Percentiles rank a stretch among this genome's conserved stretches.
Conservation (phyloP, 306 rosid genomes). For the Lathyrus tuberosus region DNA sequence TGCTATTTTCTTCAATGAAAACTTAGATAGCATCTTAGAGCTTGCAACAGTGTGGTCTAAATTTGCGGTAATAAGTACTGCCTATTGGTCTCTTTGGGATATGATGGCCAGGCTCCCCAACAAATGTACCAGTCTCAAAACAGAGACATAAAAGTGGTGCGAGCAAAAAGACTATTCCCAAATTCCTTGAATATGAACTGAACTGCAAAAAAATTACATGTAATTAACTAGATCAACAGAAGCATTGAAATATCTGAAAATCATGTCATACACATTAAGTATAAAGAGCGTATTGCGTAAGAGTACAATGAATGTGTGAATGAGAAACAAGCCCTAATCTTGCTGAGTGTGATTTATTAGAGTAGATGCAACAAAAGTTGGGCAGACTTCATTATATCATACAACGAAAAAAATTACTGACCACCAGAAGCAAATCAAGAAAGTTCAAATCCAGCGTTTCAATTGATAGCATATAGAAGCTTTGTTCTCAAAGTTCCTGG, state of each 20-base stretch:
- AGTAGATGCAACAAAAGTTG: slow-evolving; percentile 31
- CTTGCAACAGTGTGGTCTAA: slow-evolving; percentile 50
- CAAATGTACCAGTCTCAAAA: too few species aligned
- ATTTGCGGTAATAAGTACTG: slow-evolving; percentile 56
- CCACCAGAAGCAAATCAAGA: slow-evolving; percentile 65
- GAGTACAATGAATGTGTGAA: too few species aligned
- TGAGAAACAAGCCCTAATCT: slow-evolving; percentile 25
- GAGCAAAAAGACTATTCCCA: too few species aligned
- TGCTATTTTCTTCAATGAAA: slow-evolving; percentile 59
- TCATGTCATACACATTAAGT: neutral
- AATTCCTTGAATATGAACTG: slow-evolving; percentile 22
- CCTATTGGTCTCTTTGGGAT: slow-evolving; percentile 56
- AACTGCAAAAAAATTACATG: slow-evolving; percentile 27
- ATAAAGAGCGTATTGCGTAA: neutral
- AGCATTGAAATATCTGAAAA: neutral
- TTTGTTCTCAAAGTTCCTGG: slow-evolving; percentile 83
- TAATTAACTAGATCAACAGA: slow-evolving; percentile 25
- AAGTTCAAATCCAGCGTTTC: slow-evolving; percentile 97
- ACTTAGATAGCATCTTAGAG: slow-evolving; percentile 52
- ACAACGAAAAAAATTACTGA: neutral
- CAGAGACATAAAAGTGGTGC: too few species aligned
- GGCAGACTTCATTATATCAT: slow-evolving; percentile 17
- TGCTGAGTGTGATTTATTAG: slow-evolving; percentile 30
- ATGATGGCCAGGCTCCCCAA: slow-evolving; percentile 46
- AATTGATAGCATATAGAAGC: slow-evolving; percentile 87